A percentile compares a stretch with the other conserved stretches of the same genome.
These are phyloP conservation scores for Yarrowia keelungensis DNA, from an alignment of 805 yeast species.

Conservation along the genomic window DNA sequence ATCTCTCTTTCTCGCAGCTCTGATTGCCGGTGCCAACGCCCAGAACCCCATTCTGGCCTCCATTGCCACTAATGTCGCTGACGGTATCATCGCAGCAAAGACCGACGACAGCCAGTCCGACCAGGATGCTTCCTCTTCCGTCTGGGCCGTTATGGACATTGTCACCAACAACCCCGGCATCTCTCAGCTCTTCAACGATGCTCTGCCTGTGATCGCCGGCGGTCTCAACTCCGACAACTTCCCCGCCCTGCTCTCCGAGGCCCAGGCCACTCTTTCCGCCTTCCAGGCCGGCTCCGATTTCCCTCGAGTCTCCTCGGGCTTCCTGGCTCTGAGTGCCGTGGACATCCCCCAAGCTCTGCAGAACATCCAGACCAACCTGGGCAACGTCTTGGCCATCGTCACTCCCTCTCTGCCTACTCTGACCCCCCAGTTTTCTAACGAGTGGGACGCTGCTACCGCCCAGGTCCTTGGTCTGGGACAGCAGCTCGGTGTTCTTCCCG, in stretches of 20 bases:
- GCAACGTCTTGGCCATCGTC: slow-evolving; percentile 2
- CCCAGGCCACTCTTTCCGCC: background rate
- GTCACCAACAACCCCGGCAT: slow-evolving; percentile 20
- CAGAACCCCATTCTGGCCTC: slow-evolving; percentile 35
- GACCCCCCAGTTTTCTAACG: slow-evolving; percentile 14
- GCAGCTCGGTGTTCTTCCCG: background rate
- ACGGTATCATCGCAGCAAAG: slow-evolving; percentile 17
- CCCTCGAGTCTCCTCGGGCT: background rate
- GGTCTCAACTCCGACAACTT: slow-evolving; percentile 30
- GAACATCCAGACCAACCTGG: slow-evolving; percentile 8
- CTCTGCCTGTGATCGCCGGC: slow-evolving; percentile 7
- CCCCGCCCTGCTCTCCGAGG: slow-evolving; percentile 8
- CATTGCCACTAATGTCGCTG: slow-evolving; percentile 10
- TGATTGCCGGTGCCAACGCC: slow-evolving; percentile 9
- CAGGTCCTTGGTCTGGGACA: background rate
- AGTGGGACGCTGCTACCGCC: slow-evolving; percentile 24
- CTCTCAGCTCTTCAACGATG: background rate
- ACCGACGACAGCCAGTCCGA: slow-evolving; percentile 26
- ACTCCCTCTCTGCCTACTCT: slow-evolving; percentile 16
- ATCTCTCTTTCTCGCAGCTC: slow-evolving; percentile 1
- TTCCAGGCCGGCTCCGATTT: slow-evolving; percentile 7
- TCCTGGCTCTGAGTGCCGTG: slow-evolving; percentile 17
- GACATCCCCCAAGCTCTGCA: slow-evolving; percentile 19
- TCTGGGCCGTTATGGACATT: slow-evolving; percentile 20
- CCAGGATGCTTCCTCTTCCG: slow-evolving; percentile 5